These are phyloP conservation scores for Telfairia occidentalis DNA, from an alignment of 331 rosid species.

Conservation along the genomic window DNA sequence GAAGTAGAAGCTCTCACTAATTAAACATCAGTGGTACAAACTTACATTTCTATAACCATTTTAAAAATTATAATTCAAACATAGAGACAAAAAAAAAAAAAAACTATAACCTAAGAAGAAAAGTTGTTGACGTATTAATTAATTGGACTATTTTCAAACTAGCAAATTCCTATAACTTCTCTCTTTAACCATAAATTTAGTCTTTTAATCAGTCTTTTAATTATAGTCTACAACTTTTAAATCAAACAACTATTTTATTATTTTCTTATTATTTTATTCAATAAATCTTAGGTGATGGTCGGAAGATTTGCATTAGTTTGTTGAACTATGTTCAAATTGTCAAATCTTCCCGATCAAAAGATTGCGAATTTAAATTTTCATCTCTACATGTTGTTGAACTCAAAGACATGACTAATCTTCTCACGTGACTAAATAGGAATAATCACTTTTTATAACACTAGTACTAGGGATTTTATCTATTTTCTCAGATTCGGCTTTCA, in stretches of 20 bases:
- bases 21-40: too few relatives aligned
- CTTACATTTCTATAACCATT: too few relatives aligned
- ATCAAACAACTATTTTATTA: background rate
- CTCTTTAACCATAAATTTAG: background rate
- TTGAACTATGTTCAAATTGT: too few relatives aligned
- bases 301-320: too few relatives aligned
- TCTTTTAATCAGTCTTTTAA: too few relatives aligned
- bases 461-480: background rate
- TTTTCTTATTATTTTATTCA: background rate
- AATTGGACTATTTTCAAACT: background rate
- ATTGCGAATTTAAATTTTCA: too few relatives aligned
- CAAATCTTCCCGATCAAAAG: too few relatives aligned
- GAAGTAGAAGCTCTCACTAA: too few relatives aligned
- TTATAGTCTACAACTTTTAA: too few relatives aligned
- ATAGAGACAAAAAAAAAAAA: background rate
- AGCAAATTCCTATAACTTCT: background rate
- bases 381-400: too few relatives aligned
- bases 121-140: background rate
- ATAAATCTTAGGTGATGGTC: too few relatives aligned
- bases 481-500: background rate
- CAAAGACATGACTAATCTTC: background rate
- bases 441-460: background rate
- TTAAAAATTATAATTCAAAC: too few relatives aligned
- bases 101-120: background rate
- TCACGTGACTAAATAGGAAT: background rate